Evolutionary conservation across 139 green algal species (phyloP).

Genomic region (Chara braunii): DNA sequence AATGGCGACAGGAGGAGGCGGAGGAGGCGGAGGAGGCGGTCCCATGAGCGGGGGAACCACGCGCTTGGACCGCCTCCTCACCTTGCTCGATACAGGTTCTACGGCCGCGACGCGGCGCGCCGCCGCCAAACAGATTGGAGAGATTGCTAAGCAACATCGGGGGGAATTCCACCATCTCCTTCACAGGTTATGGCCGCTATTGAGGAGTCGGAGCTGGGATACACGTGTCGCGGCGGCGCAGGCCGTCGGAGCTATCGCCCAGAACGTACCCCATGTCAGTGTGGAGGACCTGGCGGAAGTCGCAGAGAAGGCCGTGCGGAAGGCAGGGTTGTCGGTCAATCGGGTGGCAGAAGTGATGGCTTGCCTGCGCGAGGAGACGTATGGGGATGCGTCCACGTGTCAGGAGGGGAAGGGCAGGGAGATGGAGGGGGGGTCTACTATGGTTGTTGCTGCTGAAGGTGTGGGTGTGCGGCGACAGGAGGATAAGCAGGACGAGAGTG

Average conservation of each 20-base stretch:
- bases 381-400: too few species aligned
- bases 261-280: conserved; percentile 59
- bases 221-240: conserved; percentile 62
- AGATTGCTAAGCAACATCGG: conserved; percentile 61
- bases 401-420: too few species aligned
- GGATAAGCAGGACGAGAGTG: too few species aligned
- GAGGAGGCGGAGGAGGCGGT: too few species aligned
- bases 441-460: too few species aligned
- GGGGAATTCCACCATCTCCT: conserved; percentile 64
- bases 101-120: conserved; percentile 59
- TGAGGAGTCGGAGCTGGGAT: conserved; percentile 73
- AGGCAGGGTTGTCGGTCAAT: too few species aligned
- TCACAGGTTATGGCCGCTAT: conserved; percentile 51
- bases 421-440: too few species aligned
- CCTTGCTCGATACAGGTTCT: conserved; percentile 45
- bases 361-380: too few species aligned
- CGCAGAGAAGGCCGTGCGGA: not conserved
- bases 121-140: conserved; percentile 68
- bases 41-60: conserved; percentile 11
- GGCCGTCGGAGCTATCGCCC: conserved; percentile 64
- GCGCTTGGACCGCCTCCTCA: conserved; percentile 33
- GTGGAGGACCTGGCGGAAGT: conserved; percentile 43
- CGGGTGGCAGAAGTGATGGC: too few species aligned
- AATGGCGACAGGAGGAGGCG: too few species aligned
- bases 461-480: too few species aligned